A percentile compares a stretch with the other conserved stretches of the same genome.
These are phyloP conservation scores for Nothophaeocryptopus gaeumannii DNA, from an alignment of 2,329 filamentous ascomycete species.

Conservation along the genomic window DNA sequence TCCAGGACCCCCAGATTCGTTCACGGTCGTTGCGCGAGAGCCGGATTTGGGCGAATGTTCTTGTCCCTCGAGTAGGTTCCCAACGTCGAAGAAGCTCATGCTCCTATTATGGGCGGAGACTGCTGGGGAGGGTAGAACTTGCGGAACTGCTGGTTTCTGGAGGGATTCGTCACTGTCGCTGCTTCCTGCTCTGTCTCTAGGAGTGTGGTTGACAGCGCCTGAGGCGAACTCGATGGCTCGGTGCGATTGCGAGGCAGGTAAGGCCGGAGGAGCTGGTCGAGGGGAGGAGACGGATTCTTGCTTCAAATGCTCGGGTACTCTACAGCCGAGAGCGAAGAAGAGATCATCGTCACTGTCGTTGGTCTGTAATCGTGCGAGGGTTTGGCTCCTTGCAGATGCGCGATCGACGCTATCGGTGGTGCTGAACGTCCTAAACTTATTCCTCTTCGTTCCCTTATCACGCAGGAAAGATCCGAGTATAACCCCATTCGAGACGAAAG, in stretches of 20 bases:
- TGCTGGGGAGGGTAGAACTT: constrained; percentile 20
- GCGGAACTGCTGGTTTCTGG: constrained; percentile 4
- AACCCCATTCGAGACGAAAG: constrained; percentile 80
- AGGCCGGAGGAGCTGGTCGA: constrained; percentile 40
- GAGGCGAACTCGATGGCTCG: not conserved
- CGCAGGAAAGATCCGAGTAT: constrained; percentile 90
- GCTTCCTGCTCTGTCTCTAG: not conserved
- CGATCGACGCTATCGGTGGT: constrained; percentile 53
- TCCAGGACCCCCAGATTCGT: constrained; percentile 54
- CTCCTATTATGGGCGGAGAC: constrained; percentile 19
- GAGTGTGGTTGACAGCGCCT: not conserved
- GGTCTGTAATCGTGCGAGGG: constrained; percentile 60
- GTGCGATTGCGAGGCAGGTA: constrained; percentile 33
- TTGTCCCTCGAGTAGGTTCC: constrained; percentile 66
- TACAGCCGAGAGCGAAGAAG: constrained; percentile 73
- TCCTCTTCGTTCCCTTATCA: constrained; percentile 85
- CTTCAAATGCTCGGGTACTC: constrained; percentile 54
- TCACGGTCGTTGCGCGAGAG: constrained; percentile 56
- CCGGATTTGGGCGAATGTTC: constrained; percentile 26
- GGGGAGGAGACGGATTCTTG: constrained; percentile 26
- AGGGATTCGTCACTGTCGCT: constrained; percentile 20
- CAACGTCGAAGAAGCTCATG: constrained; percentile 82
- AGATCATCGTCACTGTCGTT: constrained; percentile 93
- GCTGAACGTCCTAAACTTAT: constrained; percentile 66
- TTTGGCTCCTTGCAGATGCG: constrained; percentile 59